These are phyloP conservation scores for Rheum nobile DNA, from an alignment of 148 eudicot species.

Conservation along the genomic window DNA sequence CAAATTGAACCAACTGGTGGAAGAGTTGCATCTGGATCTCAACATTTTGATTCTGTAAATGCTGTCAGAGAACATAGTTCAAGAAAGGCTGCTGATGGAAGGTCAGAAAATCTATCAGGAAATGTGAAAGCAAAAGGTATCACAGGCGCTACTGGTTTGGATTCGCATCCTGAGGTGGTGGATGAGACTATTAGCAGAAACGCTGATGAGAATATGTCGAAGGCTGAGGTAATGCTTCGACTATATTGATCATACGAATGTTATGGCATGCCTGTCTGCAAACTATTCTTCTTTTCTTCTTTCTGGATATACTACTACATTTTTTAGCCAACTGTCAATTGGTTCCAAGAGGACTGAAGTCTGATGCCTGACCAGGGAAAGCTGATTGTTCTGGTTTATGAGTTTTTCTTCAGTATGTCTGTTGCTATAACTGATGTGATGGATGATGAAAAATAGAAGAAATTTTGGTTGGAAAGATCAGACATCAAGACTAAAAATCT, in stretches of 20 bases:
- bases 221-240: slow-evolving; percentile 40
- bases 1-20: slow-evolving; percentile 40
- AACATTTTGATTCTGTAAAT: slow-evolving; percentile 38
- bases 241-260: neutral
- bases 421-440: no score
- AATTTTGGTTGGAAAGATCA: no score
- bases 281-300: neutral
- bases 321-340: neutral
- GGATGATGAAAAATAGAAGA: neutral
- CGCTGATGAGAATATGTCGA: slow-evolving; percentile 41
- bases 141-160: slow-evolving; percentile 36
- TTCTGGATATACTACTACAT: neutral
- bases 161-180: slow-evolving; percentile 29
- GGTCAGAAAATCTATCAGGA: slow-evolving; percentile 34
- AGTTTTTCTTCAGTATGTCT: neutral
- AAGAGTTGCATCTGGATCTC: slow-evolving; percentile 45
- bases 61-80: slow-evolving; percentile 31
- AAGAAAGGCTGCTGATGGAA: slow-evolving; percentile 55
- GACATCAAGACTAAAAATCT: no score
- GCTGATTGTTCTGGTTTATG: neutral
- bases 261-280: neutral
- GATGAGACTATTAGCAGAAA: slow-evolving; percentile 40
- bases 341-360: neutral
- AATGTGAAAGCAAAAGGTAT: slow-evolving; percentile 35
- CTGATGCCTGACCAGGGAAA: neutral